A percentile compares a stretch with the other conserved stretches of the same genome.
Evolutionary conservation across 495 filamentous ascomycete genomes (phyloP).

Genomic region (Penicillium arizonense): DNA sequence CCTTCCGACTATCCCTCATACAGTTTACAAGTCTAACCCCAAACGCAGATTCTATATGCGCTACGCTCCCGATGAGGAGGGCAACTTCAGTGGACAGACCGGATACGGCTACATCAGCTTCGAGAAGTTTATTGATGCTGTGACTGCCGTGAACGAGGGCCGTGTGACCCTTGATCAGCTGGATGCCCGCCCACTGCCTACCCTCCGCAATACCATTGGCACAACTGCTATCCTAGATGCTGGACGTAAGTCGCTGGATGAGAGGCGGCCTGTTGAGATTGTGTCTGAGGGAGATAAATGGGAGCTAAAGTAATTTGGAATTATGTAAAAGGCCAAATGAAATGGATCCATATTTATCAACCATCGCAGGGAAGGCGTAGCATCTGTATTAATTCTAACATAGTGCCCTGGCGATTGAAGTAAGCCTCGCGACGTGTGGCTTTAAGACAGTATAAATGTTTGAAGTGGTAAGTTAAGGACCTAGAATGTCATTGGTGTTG

Average conservation of each 20-base stretch:
- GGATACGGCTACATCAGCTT: constrained; percentile 93
- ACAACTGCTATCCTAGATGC: constrained; percentile 91
- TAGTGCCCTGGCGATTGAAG: too few relatives aligned
- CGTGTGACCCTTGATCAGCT: constrained; percentile 68
- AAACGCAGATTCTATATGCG: constrained; percentile 81
- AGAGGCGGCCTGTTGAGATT: constrained; percentile 75
- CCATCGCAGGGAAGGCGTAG: too few relatives aligned
- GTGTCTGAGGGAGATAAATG: constrained; percentile 59
- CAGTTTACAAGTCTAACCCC: neutral
- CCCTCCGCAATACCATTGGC: constrained; percentile 82
- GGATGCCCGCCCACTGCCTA: constrained; percentile 78
- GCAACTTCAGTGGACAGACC: constrained; percentile 87
- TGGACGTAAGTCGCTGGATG: constrained; percentile 76
- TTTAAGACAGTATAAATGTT: too few relatives aligned
- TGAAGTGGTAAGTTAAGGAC: too few relatives aligned
- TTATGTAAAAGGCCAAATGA: neutral
- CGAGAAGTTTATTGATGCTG: constrained; percentile 93
- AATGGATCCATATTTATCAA: too few relatives aligned
- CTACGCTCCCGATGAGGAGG: constrained; percentile 92
- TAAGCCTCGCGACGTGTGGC: too few relatives aligned
- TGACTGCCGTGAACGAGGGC: constrained; percentile 72
- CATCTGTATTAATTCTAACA: too few relatives aligned
- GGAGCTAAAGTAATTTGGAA: constrained; percentile 61
- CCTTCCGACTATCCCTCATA: constrained; percentile 1
- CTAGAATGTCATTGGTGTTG: too few relatives aligned